A percentile compares a stretch with the other conserved stretches of the same genome.
These are phyloP conservation scores for Globisporangium megalacanthum DNA, from an alignment of 352 stramenopile species.

Conservation along the genomic window DNA sequence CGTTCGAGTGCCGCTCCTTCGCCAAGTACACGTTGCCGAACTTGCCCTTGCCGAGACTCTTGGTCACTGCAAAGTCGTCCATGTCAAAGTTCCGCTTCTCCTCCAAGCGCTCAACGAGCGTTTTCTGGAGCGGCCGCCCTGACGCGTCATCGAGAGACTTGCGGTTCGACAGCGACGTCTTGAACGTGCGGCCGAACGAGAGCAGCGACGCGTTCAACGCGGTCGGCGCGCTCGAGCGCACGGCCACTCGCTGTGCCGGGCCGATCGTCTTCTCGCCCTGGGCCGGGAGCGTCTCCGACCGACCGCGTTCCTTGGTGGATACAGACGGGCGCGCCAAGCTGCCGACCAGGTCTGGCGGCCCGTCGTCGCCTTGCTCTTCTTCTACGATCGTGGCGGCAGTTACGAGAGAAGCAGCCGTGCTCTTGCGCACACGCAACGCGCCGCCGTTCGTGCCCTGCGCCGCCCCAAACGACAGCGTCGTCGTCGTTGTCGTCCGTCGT, in stretches of 20 bases:
- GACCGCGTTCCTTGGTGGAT: neutral
- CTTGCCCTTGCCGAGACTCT: constrained; percentile 80
- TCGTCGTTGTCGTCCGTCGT: constrained; percentile 12
- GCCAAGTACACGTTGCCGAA: constrained; percentile 85
- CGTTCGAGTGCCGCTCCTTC: constrained; percentile 57
- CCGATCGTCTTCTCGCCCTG: constrained; percentile 8
- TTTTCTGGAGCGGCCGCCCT: constrained; percentile 17
- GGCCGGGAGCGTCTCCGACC: constrained; percentile 4
- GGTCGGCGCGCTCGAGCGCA: constrained; percentile 18
- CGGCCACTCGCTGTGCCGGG: constrained; percentile 32
- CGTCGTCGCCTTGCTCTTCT: constrained; percentile 13
- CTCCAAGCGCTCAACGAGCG: constrained; percentile 42
- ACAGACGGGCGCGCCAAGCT: neutral
- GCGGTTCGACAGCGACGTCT: constrained; percentile 18
- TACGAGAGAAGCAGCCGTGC: neutral
- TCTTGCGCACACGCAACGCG: constrained; percentile 23
- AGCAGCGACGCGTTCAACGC: constrained; percentile 14
- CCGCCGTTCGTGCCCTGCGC: constrained; percentile 10
- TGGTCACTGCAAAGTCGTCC: constrained; percentile 73
- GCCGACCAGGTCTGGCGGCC: neutral
- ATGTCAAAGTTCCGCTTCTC: constrained; percentile 63
- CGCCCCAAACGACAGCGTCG: constrained; percentile 27
- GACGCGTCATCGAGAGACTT: constrained; percentile 39
- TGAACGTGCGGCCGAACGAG: constrained; percentile 14
- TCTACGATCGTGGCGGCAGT: constrained; percentile 13